Conservation (phyloP, 1,284 basidiomycete genomes). For the Rhodotorula sp. region DNA sequence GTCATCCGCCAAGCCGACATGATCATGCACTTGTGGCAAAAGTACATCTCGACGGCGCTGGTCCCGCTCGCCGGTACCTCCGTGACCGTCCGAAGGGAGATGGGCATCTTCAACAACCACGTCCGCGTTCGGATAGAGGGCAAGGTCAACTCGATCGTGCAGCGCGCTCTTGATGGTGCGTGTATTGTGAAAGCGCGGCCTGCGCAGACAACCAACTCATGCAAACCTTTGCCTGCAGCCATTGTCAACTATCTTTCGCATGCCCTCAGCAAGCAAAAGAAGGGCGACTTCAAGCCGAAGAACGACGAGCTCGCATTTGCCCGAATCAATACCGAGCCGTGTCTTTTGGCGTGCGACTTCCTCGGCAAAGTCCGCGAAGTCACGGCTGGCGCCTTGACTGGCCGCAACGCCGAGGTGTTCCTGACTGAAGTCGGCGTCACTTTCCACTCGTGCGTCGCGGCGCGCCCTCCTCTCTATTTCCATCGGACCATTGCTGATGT, state of each 20-base stretch:
- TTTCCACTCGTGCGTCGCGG: slow-evolving; percentile 72
- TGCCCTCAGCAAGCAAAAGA: slow-evolving; percentile 85
- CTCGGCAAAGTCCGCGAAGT: slow-evolving; percentile 76
- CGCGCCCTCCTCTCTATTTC: no score
- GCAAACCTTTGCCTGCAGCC: slow-evolving; percentile 30
- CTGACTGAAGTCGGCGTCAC: slow-evolving; percentile 89
- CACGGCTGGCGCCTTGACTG: slow-evolving; percentile 71
- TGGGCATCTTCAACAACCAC: slow-evolving; percentile 90
- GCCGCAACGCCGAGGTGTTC: slow-evolving; percentile 88
- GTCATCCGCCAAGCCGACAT: slow-evolving; percentile 78
- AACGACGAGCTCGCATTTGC: slow-evolving; percentile 95
- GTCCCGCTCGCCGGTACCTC: slow-evolving; percentile 82
- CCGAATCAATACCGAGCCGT: slow-evolving; percentile 92
- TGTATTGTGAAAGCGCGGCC: neutral
- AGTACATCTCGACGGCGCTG: slow-evolving; percentile 87
- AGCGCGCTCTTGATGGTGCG: slow-evolving; percentile 78
- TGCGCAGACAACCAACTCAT: neutral
- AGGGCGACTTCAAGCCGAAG: slow-evolving; percentile 92
- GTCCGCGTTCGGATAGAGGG: slow-evolving; percentile 83
- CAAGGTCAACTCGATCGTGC: slow-evolving; percentile 76
- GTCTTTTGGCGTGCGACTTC: slow-evolving; percentile 79
- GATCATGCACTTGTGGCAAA: slow-evolving; percentile 93
- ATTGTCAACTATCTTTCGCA: slow-evolving; percentile 53
- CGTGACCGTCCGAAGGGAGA: slow-evolving; percentile 85
- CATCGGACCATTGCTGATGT: neutral